phyloP scores from a whole-genome alignment of 139 green algal species.

The Coelastrella sp. region DNA sequence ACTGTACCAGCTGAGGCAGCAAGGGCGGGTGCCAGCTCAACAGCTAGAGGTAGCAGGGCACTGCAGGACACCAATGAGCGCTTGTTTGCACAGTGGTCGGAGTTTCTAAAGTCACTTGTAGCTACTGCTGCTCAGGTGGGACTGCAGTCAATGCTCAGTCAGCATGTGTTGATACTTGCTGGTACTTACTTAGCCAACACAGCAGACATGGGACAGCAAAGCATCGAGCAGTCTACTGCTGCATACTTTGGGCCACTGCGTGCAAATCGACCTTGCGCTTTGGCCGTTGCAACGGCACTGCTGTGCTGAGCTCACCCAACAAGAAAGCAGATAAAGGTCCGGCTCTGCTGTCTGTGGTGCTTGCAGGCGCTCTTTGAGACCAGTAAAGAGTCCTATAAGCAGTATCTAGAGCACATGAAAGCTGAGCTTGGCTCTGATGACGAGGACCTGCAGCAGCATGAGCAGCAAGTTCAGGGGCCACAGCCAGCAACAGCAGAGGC shows the following conservation, averaged over 20 bases:
- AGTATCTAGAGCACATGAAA: constrained; percentile 5
- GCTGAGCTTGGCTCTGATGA: neutral
- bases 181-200: neutral
- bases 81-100: neutral
- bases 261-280: too few species aligned
- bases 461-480: neutral
- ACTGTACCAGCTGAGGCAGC: neutral
- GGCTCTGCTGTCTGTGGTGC: neutral
- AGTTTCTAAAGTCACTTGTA: neutral
- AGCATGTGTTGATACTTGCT: neutral
- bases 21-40: neutral
- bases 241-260: too few species aligned
- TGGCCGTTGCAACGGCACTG: too few species aligned
- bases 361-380: constrained; percentile 27
- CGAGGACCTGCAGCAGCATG: neutral
- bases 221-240: too few species aligned
- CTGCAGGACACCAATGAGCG: neutral
- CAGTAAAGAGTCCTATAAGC: neutral
- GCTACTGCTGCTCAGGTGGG: constrained; percentile 17
- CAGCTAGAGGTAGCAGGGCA: neutral
- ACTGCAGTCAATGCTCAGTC: too few species aligned
- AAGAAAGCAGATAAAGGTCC: neutral
- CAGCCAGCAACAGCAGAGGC: constrained; percentile 4
- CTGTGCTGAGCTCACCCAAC: neutral
- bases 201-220: neutral